These are phyloP conservation scores for Geosmithia morbida DNA, from an alignment of 2,329 filamentous ascomycete species.

Conservation along the genomic window DNA sequence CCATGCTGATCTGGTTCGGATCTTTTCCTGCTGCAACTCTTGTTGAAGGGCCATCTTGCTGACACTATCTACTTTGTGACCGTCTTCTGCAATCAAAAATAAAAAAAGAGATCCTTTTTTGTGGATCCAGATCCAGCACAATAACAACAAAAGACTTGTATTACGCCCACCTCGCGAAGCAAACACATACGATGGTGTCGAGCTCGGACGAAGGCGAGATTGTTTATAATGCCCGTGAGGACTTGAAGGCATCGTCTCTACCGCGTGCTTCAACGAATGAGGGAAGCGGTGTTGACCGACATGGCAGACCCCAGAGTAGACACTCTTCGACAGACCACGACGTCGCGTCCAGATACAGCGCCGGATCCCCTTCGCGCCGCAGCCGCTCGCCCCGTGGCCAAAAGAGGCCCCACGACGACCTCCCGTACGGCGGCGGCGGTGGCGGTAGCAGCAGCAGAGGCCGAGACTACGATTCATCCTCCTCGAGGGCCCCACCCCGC, in stretches of 20 bases:
- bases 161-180: too few species aligned
- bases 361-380: slow-evolving; percentile 21
- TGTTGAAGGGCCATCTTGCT: slow-evolving; percentile 16
- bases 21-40: slow-evolving; percentile 18
- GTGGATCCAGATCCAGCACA: slow-evolving; percentile 5
- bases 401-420: slow-evolving; percentile 52
- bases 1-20: slow-evolving; percentile 27
- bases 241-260: slow-evolving; percentile 78
- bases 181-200: slow-evolving; percentile 20
- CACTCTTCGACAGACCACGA: slow-evolving; percentile 42
- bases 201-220: slow-evolving; percentile 85
- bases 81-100: slow-evolving; percentile 5
- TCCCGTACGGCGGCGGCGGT: slow-evolving; percentile 31
- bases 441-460: slow-evolving; percentile 6
- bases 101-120: slow-evolving; percentile 9
- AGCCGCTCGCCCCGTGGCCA: slow-evolving; percentile 49
- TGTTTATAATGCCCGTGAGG: slow-evolving; percentile 51
- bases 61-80: slow-evolving; percentile 13
- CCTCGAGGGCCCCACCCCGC: slow-evolving; percentile 43
- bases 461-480: slow-evolving; percentile 23
- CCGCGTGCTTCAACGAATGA: slow-evolving; percentile 38
- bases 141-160: neutral
- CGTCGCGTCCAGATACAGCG: slow-evolving; percentile 25
- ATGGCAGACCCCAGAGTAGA: slow-evolving; percentile 62
- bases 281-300: slow-evolving; percentile 82